phyloP scores from a whole-genome alignment of 345 rosid species.

The Combretum micranthum region DNA sequence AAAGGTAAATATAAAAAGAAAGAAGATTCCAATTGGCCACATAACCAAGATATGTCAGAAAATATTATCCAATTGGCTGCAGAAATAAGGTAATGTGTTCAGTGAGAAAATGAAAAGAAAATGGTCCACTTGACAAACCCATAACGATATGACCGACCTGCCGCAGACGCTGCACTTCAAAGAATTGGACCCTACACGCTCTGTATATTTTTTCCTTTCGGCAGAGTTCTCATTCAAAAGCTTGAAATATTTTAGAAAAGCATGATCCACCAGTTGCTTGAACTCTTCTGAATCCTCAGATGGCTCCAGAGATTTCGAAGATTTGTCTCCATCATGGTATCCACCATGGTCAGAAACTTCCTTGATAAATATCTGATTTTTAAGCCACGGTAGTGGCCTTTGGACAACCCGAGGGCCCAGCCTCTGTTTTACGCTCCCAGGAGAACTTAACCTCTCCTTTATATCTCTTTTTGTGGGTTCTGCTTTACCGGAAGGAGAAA shows the following conservation, averaged over 20 bases:
- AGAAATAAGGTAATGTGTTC: slow-evolving; percentile 2
- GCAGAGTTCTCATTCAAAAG: slow-evolving; percentile 35
- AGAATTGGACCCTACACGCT: slow-evolving; percentile 17
- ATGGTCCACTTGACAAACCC: slow-evolving; percentile 9
- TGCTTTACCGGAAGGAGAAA: slow-evolving; percentile 4
- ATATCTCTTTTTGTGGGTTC: slow-evolving; percentile 7
- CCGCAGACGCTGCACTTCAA: slow-evolving; percentile 42
- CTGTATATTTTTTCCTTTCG: slow-evolving; percentile 26
- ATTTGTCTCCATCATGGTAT: slow-evolving; percentile 5
- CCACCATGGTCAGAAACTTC: background rate
- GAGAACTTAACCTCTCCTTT: slow-evolving; percentile 13
- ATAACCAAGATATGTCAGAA: too few relatives aligned
- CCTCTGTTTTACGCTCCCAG: background rate
- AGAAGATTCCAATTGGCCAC: too few relatives aligned
- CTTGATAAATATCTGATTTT: background rate
- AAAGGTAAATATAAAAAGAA: too few relatives aligned
- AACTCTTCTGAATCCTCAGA: slow-evolving; percentile 33
- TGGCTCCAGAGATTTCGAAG: slow-evolving; percentile 3
- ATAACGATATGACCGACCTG: slow-evolving; percentile 28
- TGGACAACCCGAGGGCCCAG: slow-evolving; percentile 11
- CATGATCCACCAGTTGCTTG: slow-evolving; percentile 23
- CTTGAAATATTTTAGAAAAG: slow-evolving; percentile 39
- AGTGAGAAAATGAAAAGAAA: background rate
- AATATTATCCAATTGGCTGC: background rate
- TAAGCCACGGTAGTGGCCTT: background rate